Evolutionary conservation across 495 filamentous ascomycete species (phyloP), one percentile per base, ranked within the genome.

Genomic region (Penicillium pulvis): DNA sequence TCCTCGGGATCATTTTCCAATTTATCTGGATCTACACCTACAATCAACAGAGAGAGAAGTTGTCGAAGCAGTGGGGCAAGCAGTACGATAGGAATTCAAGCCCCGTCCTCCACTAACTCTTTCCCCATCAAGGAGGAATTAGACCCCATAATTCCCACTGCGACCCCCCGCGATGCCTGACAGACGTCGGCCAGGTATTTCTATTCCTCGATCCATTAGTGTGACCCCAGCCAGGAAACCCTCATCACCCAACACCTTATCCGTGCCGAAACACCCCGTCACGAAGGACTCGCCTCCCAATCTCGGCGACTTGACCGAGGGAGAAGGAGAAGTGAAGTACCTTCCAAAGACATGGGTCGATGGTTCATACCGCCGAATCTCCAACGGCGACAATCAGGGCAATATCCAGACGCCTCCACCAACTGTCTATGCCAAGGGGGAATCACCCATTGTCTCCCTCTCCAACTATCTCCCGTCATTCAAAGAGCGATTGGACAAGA

Each of bases 401-500:
- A 41, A 42, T 20, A 7, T 16, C 5, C 6, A 55, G 31, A 51
- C 17, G 35, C 7, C 17, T 46, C 11, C 43, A 24, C 12, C n/a
- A 20, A 20, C 39, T 10, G 39, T 17, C 44, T 26, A 24, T 17
- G 35, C 33, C 36, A 35, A 17, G 1, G 16, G 26, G 12, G 42
- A 56, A 8, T 8, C 39, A 4, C 24, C 23, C 12, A n/a, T 46
- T 17, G 26, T 8, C 2, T 44, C 49, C 3, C 14, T 39, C 16
- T 9, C 42, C 6, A 30, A 52, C 39, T 44, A 46, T 14, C n/a
- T 62, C 26, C 45, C 63, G 3, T 54, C 53, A 3, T 49, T 60
- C n/a, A 45, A 47, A 4, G 60, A 66, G 28, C 59, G 63, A 33
- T 42, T 65, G 11, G 36, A 62, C 6, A 44, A 57, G 14, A 28